Conservation (phyloP, 2,329 filamentous ascomycete genomes). For the Penicillium decumbens region DNA sequence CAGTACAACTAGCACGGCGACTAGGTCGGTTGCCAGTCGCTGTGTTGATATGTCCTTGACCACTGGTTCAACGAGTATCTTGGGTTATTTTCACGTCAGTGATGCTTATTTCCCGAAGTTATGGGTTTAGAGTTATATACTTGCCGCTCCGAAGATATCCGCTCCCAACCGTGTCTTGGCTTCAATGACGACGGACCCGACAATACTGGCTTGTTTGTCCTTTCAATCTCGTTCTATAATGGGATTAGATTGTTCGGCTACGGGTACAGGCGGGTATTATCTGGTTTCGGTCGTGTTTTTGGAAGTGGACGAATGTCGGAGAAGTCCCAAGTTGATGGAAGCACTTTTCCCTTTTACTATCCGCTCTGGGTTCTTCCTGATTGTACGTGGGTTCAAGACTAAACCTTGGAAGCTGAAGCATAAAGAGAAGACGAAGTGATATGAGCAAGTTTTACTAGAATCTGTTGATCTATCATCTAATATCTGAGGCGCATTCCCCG, state of each 20-base stretch:
- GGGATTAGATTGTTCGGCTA: not conserved
- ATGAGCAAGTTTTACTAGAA: not conserved
- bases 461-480: not conserved
- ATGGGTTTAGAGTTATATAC: conserved; percentile 16
- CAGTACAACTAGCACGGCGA: conserved; percentile 16
- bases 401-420: too few relatives aligned
- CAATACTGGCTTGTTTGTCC: not conserved
- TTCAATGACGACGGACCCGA: conserved; percentile 15
- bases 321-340: not conserved
- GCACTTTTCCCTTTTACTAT: not conserved
- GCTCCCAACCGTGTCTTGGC: conserved; percentile 17
- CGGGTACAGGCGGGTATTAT: conserved; percentile 8
- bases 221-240: not conserved
- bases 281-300: not conserved
- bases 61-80: conserved; percentile 24
- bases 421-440: not conserved
- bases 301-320: not conserved
- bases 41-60: conserved; percentile 18
- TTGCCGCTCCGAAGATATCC: conserved; percentile 21
- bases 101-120: conserved; percentile 2
- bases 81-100: conserved; percentile 5
- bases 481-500: not conserved
- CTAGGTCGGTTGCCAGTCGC: conserved; percentile 13
- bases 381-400: not conserved
- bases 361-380: not conserved